These are phyloP conservation scores for Ascochyta lentis DNA, from an alignment of 2,329 filamentous ascomycete genomes.

Conservation along the genomic window DNA sequence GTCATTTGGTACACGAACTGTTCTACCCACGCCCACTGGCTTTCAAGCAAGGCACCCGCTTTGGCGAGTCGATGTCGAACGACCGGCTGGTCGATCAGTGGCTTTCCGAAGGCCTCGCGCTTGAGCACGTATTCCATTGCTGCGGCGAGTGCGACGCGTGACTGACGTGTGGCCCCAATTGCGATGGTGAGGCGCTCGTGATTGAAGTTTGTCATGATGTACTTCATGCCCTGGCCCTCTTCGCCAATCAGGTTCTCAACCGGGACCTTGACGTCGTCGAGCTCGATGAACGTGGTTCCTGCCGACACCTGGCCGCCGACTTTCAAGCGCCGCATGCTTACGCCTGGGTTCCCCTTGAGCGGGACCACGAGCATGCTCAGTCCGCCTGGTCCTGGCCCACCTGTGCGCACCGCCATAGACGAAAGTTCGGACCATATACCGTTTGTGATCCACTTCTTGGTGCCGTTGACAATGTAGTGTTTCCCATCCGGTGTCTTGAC, in stretches of 20 bases:
- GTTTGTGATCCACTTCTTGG: constrained; percentile 71
- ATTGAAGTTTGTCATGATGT: constrained; percentile 82
- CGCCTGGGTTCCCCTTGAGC: constrained; percentile 70
- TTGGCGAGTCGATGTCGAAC: constrained; percentile 77
- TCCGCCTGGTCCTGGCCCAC: constrained; percentile 67
- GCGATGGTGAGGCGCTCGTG: constrained; percentile 75
- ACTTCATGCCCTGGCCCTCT: constrained; percentile 75
- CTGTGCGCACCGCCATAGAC: constrained; percentile 76
- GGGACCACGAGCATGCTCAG: constrained; percentile 74
- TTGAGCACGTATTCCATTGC: constrained; percentile 70
- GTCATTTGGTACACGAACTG: constrained; percentile 73
- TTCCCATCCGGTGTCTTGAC: constrained; percentile 67
- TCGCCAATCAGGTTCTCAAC: constrained; percentile 72
- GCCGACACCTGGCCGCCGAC: constrained; percentile 69
- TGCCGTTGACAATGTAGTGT: constrained; percentile 74
- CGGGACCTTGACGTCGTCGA: constrained; percentile 77
- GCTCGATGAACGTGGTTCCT: constrained; percentile 77
- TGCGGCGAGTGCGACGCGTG: constrained; percentile 64
- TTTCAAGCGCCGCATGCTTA: constrained; percentile 71
- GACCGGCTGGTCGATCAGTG: constrained; percentile 75
- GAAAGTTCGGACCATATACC: constrained; percentile 73
- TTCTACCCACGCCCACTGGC: constrained; percentile 75
- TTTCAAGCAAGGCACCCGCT: constrained; percentile 71
- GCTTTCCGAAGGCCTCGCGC: constrained; percentile 71
- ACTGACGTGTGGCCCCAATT: constrained; percentile 67